phyloP scores from a whole-genome alignment of 2,329 filamentous ascomycete genomes.

The Cytospora mali region DNA sequence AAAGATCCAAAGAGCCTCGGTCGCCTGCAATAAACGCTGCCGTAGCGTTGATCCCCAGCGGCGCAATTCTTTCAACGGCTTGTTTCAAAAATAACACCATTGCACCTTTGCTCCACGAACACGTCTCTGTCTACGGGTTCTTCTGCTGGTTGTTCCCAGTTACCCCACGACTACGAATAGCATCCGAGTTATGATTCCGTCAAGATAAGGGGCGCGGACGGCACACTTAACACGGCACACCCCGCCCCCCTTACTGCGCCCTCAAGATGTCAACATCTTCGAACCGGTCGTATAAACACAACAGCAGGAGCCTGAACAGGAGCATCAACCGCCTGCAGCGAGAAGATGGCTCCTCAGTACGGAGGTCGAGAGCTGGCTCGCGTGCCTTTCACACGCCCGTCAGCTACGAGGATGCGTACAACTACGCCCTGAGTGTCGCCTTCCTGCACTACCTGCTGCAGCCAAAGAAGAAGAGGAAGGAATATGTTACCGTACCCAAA shows the following conservation, averaged over 20 bases:
- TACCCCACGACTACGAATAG: not conserved
- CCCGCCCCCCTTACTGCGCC: constrained; percentile 12
- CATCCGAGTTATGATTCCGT: constrained; percentile 23
- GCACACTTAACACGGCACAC: constrained; percentile 25
- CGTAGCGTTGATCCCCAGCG: not conserved
- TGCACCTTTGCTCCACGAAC: not conserved
- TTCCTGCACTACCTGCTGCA: constrained; percentile 93
- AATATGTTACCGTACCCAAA: constrained; percentile 73
- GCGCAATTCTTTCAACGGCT: not conserved
- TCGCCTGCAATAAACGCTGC: not conserved
- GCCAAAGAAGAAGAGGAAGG: constrained; percentile 84
- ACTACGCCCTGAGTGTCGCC: constrained; percentile 85
- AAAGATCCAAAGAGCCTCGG: not conserved
- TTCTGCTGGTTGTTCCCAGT: not conserved
- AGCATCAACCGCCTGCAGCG: constrained; percentile 49
- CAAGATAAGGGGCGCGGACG: constrained; percentile 29
- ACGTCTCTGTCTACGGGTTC: not conserved
- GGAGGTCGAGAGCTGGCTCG: constrained; percentile 48
- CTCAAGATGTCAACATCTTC: constrained; percentile 54
- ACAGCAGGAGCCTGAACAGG: constrained; percentile 47
- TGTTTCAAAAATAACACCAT: not conserved
- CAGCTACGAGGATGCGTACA: constrained; percentile 81
- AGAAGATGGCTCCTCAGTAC: constrained; percentile 37
- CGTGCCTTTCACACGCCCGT: constrained; percentile 51
- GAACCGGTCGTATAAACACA: constrained; percentile 49